Evolutionary conservation across 2,329 filamentous ascomycete species (phyloP).

Genomic region (Cytospora paraplurivora): DNA sequence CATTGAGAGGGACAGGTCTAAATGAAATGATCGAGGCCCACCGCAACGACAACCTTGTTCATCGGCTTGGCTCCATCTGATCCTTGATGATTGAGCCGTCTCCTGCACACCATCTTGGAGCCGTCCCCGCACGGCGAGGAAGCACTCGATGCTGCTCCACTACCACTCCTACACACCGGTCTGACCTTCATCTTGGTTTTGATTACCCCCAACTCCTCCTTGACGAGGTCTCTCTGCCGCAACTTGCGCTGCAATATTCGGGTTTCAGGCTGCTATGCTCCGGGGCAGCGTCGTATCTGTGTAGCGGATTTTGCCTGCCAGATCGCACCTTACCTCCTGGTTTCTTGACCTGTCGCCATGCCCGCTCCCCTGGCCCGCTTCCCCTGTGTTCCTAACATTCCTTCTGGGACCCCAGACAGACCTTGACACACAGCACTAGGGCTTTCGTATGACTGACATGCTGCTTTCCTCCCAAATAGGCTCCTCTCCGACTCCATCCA

Average conservation of each 20-base stretch:
- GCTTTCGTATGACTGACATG: constrained; percentile 1
- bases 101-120: constrained; percentile 24
- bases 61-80: constrained; percentile 19
- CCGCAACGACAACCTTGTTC: not conserved
- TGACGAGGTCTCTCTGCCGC: constrained; percentile 31
- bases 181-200: constrained; percentile 4
- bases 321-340: constrained; percentile 10
- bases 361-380: constrained; percentile 12
- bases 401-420: not conserved
- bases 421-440: not conserved
- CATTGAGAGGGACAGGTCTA: constrained; percentile 12
- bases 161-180: constrained; percentile 20
- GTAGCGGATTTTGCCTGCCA: constrained; percentile 32
- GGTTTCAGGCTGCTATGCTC: not conserved
- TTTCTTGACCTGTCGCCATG: constrained; percentile 11
- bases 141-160: constrained; percentile 15
- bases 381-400: not conserved
- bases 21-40: not conserved
- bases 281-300: constrained; percentile 31
- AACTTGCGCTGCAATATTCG: constrained; percentile 31
- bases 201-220: constrained; percentile 5
- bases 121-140: constrained; percentile 19
- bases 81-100: constrained; percentile 16
- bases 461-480: constrained; percentile 41
- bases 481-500: constrained; percentile 61